Conservation (phyloP, 2,329 filamentous ascomycete species). For the Colletotrichum limetticola region DNA sequence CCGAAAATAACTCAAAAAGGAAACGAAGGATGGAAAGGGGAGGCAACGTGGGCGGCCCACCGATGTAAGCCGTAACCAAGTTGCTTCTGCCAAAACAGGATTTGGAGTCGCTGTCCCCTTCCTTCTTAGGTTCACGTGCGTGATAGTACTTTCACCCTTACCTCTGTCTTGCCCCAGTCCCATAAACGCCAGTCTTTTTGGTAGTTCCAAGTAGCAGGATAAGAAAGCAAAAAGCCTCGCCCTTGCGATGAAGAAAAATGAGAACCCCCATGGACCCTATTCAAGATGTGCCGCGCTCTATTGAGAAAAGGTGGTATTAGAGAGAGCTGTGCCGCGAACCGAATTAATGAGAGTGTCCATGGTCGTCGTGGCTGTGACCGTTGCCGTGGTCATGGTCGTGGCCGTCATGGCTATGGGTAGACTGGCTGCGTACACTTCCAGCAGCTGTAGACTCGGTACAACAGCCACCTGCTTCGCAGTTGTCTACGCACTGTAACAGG, state of each 20-base stretch:
- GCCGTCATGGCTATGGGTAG: slow-evolving; percentile 41
- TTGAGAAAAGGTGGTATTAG: background rate
- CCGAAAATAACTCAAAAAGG: background rate
- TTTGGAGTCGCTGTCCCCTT: background rate
- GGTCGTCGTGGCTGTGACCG: slow-evolving; percentile 1
- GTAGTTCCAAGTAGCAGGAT: background rate
- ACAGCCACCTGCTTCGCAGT: slow-evolving; percentile 59
- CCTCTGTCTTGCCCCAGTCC: slow-evolving; percentile 15
- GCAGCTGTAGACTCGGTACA: slow-evolving; percentile 48
- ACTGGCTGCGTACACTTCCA: slow-evolving; percentile 46
- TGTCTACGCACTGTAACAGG: slow-evolving; percentile 63
- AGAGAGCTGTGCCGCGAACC: background rate
- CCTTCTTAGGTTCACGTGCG: background rate
- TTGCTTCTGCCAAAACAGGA: background rate
- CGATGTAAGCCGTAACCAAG: background rate
- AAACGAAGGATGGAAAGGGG: background rate
- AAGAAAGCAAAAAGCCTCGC: slow-evolving; percentile 9
- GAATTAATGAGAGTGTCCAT: slow-evolving; percentile 24
- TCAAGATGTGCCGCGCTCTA: background rate
- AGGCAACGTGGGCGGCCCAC: background rate
- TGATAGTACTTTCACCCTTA: slow-evolving; percentile 1
- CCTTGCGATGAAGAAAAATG: background rate
- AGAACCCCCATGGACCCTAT: background rate
- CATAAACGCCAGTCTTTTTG: slow-evolving; percentile 23
- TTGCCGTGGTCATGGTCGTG: slow-evolving; percentile 31